A percentile compares a stretch with the other conserved stretches of the same genome.
Evolutionary conservation across 805 yeast species (phyloP).

Genomic region (Ogataea paraovalis): DNA sequence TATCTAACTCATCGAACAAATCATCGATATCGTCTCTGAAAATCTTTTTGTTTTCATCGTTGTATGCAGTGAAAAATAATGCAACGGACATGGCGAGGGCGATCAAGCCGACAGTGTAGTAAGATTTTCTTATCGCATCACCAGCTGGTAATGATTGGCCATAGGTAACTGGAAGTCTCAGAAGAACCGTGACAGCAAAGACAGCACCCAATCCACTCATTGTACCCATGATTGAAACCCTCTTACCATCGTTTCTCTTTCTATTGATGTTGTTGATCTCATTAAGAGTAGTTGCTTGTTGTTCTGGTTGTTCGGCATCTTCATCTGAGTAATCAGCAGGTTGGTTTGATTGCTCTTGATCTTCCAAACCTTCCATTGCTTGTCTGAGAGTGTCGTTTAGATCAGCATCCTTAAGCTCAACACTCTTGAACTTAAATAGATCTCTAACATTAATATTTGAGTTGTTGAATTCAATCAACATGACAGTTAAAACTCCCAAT

Average conservation of each 20-base stretch:
- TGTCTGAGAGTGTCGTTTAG: slow-evolving; percentile 13
- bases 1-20: slow-evolving; percentile 28
- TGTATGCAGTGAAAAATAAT: slow-evolving; percentile 43
- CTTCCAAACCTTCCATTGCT: slow-evolving; percentile 14
- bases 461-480: slow-evolving; percentile 43
- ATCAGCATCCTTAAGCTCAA: slow-evolving; percentile 2
- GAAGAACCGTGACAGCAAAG: slow-evolving; percentile 49
- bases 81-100: slow-evolving; percentile 37
- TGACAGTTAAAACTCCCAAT: slow-evolving; percentile 44
- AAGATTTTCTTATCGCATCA: slow-evolving; percentile 44
- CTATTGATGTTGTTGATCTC: slow-evolving; percentile 20
- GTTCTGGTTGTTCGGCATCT: slow-evolving; percentile 8
- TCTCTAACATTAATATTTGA: slow-evolving; percentile 37
- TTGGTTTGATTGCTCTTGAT: slow-evolving; percentile 3
- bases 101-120: slow-evolving; percentile 42
- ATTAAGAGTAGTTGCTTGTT: slow-evolving; percentile 8
- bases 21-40: slow-evolving; percentile 30
- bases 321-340: slow-evolving; percentile 10
- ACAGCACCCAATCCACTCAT: slow-evolving; percentile 66
- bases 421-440: slow-evolving; percentile 16
- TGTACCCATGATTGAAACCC: slow-evolving; percentile 59
- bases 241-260: slow-evolving; percentile 44
- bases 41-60: slow-evolving; percentile 34
- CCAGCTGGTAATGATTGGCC: slow-evolving; percentile 38
- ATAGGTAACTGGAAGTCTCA: slow-evolving; percentile 54